Conservation (phyloP, 768 basidiomycete genomes). For the Serendipita sp. region DNA sequence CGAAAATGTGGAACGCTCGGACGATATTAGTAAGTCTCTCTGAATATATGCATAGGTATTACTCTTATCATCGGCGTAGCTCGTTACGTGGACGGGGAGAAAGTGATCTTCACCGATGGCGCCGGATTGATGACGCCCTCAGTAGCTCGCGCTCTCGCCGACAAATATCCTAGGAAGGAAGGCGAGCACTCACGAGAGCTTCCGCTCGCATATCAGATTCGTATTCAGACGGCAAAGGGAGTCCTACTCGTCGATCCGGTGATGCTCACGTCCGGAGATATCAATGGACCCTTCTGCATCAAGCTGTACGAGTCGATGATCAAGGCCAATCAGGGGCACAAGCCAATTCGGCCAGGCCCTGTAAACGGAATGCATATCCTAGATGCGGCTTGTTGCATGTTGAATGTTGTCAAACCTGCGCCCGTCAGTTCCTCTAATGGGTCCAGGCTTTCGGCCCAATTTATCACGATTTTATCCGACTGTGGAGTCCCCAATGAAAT, state of each 20-base stretch:
- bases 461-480: neutral
- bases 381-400: neutral
- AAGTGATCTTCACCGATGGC: neutral
- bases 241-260: neutral
- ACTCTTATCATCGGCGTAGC: neutral
- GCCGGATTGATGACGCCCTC: neutral
- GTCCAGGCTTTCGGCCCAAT: neutral
- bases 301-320: neutral
- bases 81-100: neutral
- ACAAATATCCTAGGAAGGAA: neutral
- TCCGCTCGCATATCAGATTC: neutral
- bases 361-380: neutral
- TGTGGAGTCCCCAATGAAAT: neutral
- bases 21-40: neutral
- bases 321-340: neutral
- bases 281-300: neutral
- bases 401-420: neutral
- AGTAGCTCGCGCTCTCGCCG: neutral
- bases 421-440: neutral
- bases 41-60: neutral
- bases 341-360: neutral
- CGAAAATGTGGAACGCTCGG: neutral
- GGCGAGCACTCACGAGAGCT: neutral
- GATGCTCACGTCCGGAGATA: neutral
- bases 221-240: neutral